These are phyloP conservation scores for Solanum tarijense DNA, from an alignment of 257 asterid genomes.

Conservation along the genomic window DNA sequence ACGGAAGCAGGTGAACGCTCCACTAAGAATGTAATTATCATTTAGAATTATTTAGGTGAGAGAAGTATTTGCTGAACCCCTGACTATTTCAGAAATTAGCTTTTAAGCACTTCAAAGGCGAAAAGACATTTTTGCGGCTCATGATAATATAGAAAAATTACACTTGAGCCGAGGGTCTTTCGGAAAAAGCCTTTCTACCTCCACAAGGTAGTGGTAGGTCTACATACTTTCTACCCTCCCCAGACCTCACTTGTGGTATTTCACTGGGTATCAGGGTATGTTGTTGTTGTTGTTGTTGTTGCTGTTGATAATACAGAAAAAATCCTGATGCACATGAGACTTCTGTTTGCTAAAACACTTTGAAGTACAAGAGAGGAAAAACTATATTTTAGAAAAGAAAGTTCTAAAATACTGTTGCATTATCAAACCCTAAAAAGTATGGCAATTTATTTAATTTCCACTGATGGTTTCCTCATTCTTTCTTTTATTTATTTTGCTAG, in stretches of 20 bases:
- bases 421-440: neutral
- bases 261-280: neutral
- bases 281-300: neutral
- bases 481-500: neutral
- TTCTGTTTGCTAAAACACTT: neutral
- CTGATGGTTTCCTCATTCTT: neutral
- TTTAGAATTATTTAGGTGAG: neutral
- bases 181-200: neutral
- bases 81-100: neutral
- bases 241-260: neutral
- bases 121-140: neutral
- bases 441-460: neutral
- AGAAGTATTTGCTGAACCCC: neutral
- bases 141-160: neutral
- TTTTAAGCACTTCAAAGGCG: neutral
- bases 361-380: neutral
- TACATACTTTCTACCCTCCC: neutral
- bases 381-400: neutral
- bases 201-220: neutral
- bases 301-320: neutral
- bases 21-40: neutral
- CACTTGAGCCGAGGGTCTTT: neutral
- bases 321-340: neutral
- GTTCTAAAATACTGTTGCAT: neutral
- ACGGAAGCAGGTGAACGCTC: neutral